A percentile compares a stretch with the other conserved stretches of the same genome.
These are phyloP conservation scores for Sphaceloma murrayae DNA, from an alignment of 2,329 filamentous ascomycete species.

Conservation along the genomic window DNA sequence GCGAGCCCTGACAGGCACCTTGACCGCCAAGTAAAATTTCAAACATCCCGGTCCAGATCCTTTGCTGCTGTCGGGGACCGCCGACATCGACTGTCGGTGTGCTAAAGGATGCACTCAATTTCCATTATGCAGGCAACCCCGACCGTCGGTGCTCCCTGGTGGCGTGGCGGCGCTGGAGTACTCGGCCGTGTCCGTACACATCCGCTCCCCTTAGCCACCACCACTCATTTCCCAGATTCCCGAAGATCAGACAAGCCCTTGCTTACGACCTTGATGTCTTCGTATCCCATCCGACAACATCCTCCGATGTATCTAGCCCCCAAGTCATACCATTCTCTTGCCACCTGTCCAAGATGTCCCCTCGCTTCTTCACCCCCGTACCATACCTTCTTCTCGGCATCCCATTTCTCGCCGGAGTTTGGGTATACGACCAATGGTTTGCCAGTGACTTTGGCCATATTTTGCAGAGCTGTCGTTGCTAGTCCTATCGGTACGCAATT, in stretches of 20 bases:
- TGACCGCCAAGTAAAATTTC: too few relatives aligned
- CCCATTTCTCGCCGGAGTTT: conserved; percentile 40
- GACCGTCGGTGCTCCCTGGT: too few relatives aligned
- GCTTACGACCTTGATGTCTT: conserved; percentile 31
- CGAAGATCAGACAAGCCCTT: background rate
- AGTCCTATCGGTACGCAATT: conserved; percentile 36
- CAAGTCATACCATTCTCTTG: conserved; percentile 28
- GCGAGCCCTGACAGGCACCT: too few relatives aligned
- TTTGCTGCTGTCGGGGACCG: too few relatives aligned
- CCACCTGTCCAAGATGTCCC: conserved; percentile 24
- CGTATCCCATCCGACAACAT: conserved; percentile 39
- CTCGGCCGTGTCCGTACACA: conserved; percentile 2
- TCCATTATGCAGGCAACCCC: too few relatives aligned
- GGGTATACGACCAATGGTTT: conserved; percentile 35
- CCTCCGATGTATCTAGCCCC: conserved; percentile 39
- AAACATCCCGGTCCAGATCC: too few relatives aligned
- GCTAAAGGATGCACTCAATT: too few relatives aligned
- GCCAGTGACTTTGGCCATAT: conserved; percentile 26
- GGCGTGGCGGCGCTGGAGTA: too few relatives aligned
- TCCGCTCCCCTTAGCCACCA: too few relatives aligned
- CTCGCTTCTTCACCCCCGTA: conserved; percentile 21
- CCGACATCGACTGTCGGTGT: too few relatives aligned
- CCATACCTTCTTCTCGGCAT: conserved; percentile 33
- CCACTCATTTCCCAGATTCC: too few relatives aligned
- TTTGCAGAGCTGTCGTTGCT: conserved; percentile 28